Conservation (phyloP, 176 grass and related monocot genomes). For the Canna indica region DNA sequence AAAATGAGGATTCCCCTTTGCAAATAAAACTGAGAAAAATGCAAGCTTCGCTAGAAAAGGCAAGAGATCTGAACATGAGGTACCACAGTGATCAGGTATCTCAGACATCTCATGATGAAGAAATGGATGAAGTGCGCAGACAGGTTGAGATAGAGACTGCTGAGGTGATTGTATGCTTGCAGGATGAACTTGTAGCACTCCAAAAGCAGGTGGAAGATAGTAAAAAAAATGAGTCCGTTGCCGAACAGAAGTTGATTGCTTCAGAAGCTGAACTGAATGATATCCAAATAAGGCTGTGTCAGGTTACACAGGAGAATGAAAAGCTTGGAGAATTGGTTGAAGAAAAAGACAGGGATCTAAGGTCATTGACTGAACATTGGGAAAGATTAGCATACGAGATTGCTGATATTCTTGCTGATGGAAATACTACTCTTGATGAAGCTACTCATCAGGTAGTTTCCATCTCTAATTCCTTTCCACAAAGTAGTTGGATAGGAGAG, state of each 20-base stretch:
- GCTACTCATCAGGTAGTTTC: conserved; percentile 48
- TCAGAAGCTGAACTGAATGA: conserved; percentile 39
- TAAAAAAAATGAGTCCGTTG: conserved; percentile 34
- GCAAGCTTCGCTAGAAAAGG: conserved; percentile 85
- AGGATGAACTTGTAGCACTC: conserved; percentile 55
- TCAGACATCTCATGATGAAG: conserved; percentile 61
- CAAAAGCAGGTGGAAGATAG: conserved; percentile 50
- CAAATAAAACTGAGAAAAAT: conserved; percentile 76
- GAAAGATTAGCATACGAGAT: conserved; percentile 71
- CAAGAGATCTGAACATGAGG: conserved; percentile 42
- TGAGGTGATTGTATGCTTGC: conserved; percentile 89
- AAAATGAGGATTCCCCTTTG: conserved; percentile 81
- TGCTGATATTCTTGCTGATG: conserved; percentile 52
- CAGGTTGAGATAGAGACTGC: conserved; percentile 89
- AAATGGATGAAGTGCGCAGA: conserved; percentile 85
- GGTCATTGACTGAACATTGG: conserved; percentile 44
- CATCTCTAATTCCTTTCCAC: conserved; percentile 44
- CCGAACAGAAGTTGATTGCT: conserved; percentile 34
- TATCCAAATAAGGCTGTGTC: conserved; percentile 37
- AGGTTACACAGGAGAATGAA: conserved; percentile 37
- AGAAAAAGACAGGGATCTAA: conserved; percentile 54
- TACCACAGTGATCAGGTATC: conserved; percentile 53
- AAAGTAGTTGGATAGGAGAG: conserved; percentile 53
- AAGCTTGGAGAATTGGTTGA: conserved; percentile 26
- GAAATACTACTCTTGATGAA: conserved; percentile 53